Evolutionary conservation across 441 rosid genomes (phyloP).

Genomic region (Gossypium schwendimanii): DNA sequence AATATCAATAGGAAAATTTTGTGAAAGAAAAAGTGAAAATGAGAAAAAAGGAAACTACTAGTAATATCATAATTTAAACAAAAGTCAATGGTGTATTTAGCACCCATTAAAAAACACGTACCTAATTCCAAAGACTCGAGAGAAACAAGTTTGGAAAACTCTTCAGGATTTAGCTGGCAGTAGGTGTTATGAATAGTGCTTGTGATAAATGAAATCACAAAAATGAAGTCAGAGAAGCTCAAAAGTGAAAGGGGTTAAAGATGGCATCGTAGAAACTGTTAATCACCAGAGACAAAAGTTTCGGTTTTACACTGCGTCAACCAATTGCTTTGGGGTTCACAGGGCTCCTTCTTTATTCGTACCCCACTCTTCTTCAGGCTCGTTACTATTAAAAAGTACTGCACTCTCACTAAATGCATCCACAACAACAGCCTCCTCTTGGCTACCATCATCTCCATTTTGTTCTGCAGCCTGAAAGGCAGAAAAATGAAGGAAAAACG

Average conservation of each 20-base stretch:
- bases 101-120: neutral
- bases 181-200: neutral
- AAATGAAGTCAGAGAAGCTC: slow-evolving; percentile 6
- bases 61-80: neutral
- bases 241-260: slow-evolving; percentile 31
- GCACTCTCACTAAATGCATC: slow-evolving; percentile 91
- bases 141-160: neutral
- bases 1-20: slow-evolving; percentile 1
- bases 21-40: neutral
- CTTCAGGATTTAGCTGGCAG: neutral
- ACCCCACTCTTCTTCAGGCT: slow-evolving; percentile 99
- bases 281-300: slow-evolving; percentile 87
- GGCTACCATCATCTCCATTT: slow-evolving; percentile 67
- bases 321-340: slow-evolving; percentile 80
- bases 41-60: neutral
- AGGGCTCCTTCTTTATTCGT: slow-evolving; percentile 84
- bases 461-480: slow-evolving; percentile 32
- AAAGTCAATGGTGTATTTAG: neutral
- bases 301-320: slow-evolving; percentile 69
- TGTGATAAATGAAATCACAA: neutral
- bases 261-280: slow-evolving; percentile 63
- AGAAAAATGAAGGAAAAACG: neutral
- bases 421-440: slow-evolving; percentile 83
- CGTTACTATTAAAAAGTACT: slow-evolving; percentile 89
- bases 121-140: neutral